Base-by-base conservation (phyloP, 805 yeast species). In the Saccharomyces cerevisiae region DNA sequence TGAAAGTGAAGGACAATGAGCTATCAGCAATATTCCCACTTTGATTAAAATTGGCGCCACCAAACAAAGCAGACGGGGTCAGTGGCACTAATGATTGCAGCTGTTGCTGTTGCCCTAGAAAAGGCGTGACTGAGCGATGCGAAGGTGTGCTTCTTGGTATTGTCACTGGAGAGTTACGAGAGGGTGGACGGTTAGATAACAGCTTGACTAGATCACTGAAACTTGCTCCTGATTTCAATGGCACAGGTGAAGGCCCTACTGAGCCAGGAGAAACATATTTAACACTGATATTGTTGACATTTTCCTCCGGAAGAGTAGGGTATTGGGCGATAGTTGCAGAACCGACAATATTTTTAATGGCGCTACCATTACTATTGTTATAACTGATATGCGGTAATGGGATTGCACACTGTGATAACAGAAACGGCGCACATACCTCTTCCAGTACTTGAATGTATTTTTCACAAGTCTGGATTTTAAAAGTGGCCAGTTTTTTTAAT, bases 401-500 rank as follows among this genome's bases (percentile, higher is more conserved):
- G 4, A 4, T 17, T 21, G 11, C 43, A 36, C 10, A 36, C 2
- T 21, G n/a, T 6, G 41, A 36, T 22, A 24, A 8, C 17, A 46
- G 6, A 13, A n/a, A 46, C 6, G 55, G 36, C 9, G 47, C 56
- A 30, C 53, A 49, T 1, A 55, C 31, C 13, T 51, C 49, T 13
- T 56, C 54, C 26, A 59, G 46, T 4, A 53, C 27, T 27, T 57
- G 54, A 46, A 58, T 51, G 14, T 50, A 51, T 27, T 43, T 54
- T 17, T 51, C 53, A 43, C 59, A 57, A 31, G 54, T 47, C 3
- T 49, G 41, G 13, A 54, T 10, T 22, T 58, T 60, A 22, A 32
- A 51, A 27, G 48, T 22, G 6, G 46, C 36, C 26, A 56, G 5
- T n/a, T 30, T 46, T 8, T 54, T 24, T n/a, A 53, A 43, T 6